Conservation (phyloP, 345 rosid genomes). For the Salix viminalis region DNA sequence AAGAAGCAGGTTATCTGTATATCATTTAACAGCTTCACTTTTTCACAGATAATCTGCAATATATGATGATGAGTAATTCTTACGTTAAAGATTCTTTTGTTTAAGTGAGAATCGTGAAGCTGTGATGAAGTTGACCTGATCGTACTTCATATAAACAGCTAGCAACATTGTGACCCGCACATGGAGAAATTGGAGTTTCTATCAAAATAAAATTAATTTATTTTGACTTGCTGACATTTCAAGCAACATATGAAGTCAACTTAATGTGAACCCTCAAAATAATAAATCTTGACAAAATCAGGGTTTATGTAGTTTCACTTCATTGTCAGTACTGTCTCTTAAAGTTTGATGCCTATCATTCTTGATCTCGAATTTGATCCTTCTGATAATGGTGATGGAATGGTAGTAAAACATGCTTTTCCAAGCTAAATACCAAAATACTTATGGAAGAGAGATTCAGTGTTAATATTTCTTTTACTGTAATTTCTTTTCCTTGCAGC, state of each 20-base stretch:
- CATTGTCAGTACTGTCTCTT: neutral
- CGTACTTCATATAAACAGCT: neutral
- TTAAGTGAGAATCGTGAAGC: too few species aligned
- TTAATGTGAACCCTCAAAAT: neutral
- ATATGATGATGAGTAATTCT: neutral
- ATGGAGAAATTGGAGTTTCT: neutral
- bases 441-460: neutral
- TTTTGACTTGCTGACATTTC: neutral
- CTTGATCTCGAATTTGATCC: too few species aligned
- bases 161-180: neutral
- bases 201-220: neutral
- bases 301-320: neutral
- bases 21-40: neutral
- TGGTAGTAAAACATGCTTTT: neutral
- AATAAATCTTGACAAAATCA: neutral
- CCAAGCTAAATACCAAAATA: neutral
- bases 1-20: neutral
- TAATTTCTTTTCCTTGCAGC: neutral
- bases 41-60: neutral
- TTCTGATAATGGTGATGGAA: neutral
- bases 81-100: neutral
- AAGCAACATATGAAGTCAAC: neutral
- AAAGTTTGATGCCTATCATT: too few species aligned
- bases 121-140: neutral
- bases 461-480: neutral